Evolutionary conservation across 1,284 basidiomycete genomes (phyloP).

Genomic region (Inonotus obliquus): DNA sequence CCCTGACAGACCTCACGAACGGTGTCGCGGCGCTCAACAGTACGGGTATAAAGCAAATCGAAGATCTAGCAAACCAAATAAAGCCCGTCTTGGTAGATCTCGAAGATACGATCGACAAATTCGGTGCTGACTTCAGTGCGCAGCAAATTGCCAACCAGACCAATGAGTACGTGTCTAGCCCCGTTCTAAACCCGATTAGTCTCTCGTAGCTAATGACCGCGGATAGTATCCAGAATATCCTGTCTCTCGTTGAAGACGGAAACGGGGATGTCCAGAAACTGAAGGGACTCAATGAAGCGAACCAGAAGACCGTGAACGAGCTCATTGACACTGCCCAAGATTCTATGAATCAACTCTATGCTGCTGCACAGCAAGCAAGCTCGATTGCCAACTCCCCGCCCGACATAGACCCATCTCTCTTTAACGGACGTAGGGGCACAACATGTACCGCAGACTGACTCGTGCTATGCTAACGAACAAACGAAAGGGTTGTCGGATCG

Average conservation of each 20-base stretch:
- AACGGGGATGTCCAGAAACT: constrained; percentile 17
- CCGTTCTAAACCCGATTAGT: neutral
- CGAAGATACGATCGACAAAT: constrained; percentile 19
- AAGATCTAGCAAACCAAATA: constrained; percentile 15
- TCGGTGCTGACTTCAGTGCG: constrained; percentile 21
- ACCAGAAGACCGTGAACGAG: constrained; percentile 14
- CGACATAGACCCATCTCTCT: constrained; percentile 21
- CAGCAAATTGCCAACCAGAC: constrained; percentile 17
- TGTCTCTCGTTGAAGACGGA: constrained; percentile 18
- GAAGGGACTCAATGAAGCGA: constrained; percentile 18
- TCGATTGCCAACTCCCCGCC: constrained; percentile 21
- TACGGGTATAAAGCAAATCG: constrained; percentile 12
- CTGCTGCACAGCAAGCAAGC: constrained; percentile 17
- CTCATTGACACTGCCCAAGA: constrained; percentile 16
- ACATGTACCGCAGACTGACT: neutral
- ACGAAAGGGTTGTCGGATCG: no score
- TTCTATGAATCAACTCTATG: constrained; percentile 18
- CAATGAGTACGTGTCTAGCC: constrained; percentile 13
- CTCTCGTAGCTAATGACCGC: neutral
- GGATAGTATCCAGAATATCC: constrained; percentile 17
- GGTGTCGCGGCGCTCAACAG: constrained; percentile 15
- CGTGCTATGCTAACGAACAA: no score
- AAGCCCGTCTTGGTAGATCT: constrained; percentile 15
- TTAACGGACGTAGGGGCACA: constrained; percentile 12
- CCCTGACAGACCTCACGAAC: constrained; percentile 16